Percentiles rank a stretch among this genome's conserved stretches.
Conservation (phyloP, 2,329 filamentous ascomycete species). For the Teratosphaeria zuluensis region DNA sequence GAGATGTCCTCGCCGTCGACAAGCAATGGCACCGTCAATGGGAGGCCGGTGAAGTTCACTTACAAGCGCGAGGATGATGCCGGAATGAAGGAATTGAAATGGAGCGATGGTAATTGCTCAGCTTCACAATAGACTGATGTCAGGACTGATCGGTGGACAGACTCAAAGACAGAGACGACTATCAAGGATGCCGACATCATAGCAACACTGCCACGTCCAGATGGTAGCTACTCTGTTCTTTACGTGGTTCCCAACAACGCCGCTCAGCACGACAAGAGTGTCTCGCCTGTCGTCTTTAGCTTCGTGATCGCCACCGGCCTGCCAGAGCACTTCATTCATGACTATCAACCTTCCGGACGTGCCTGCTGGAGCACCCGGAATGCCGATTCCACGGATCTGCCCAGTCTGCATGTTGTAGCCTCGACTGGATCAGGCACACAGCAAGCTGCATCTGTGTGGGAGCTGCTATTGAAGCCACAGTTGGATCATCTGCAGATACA, state of each 20-base stretch:
- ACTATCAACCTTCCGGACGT: conserved; percentile 11
- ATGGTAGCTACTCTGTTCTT: conserved; percentile 13
- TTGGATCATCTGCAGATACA: conserved; percentile 17
- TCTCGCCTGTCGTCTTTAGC: conserved; percentile 12
- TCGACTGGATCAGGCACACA: conserved; percentile 37
- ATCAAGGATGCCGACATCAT: conserved; percentile 14
- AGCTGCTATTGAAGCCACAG: conserved; percentile 29
- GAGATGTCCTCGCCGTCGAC: not conserved
- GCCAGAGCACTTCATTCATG: conserved; percentile 14
- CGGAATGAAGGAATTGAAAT: conserved; percentile 12
- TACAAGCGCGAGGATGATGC: conserved; percentile 12
- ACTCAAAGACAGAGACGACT: not conserved
- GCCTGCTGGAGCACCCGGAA: conserved; percentile 13
- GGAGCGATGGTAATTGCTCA: conserved; percentile 9
- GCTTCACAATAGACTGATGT: not conserved
- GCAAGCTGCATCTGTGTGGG: conserved; percentile 31
- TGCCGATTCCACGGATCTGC: conserved; percentile 1
- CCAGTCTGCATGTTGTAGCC: conserved; percentile 32
- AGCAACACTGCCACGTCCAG: conserved; percentile 13
- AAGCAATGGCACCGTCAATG: conserved; percentile 14
- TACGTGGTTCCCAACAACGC: conserved; percentile 15
- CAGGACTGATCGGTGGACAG: not conserved
- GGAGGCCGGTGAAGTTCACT: conserved; percentile 16
- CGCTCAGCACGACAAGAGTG: conserved; percentile 7
- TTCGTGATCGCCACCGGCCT: conserved; percentile 15